phyloP scores from a whole-genome alignment of 805 yeast genomes.

The Metschnikowia chrysomelidarum region DNA sequence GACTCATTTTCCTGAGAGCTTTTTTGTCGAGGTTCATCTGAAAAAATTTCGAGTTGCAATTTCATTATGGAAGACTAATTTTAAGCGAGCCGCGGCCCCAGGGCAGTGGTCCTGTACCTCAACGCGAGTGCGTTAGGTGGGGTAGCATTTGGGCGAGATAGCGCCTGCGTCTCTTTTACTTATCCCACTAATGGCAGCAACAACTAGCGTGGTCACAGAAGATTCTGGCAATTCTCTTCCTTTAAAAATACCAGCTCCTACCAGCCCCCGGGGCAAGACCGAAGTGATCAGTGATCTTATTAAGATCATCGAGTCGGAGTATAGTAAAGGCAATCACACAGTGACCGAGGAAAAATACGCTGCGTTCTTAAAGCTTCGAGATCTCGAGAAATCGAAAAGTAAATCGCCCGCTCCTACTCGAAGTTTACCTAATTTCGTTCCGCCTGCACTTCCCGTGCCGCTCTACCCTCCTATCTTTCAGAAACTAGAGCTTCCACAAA shows the following conservation, averaged over 20 bases:
- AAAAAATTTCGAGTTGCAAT: too few relatives aligned
- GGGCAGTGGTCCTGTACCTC: conserved; percentile 6
- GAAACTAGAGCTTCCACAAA: conserved; percentile 26
- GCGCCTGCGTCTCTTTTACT: background rate
- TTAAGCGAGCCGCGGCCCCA: conserved; percentile 2
- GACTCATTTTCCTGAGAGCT: too few relatives aligned
- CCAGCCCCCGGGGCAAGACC: conserved; percentile 1
- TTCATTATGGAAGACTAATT: too few relatives aligned
- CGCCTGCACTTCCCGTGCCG: conserved; percentile 29
- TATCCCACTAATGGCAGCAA: conserved; percentile 1
- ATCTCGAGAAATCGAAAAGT: conserved; percentile 13
- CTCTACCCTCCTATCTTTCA: conserved; percentile 34
- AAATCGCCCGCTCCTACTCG: background rate
- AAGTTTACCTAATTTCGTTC: background rate
- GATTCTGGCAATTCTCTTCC: too few relatives aligned
- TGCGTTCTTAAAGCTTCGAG: conserved; percentile 28
- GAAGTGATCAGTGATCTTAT: conserved; percentile 10
- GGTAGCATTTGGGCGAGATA: conserved; percentile 1
- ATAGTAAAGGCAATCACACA: conserved; percentile 35
- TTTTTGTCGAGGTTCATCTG: too few relatives aligned
- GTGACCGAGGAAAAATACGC: conserved; percentile 37
- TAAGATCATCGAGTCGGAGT: conserved; percentile 36
- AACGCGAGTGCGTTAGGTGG: conserved; percentile 4
- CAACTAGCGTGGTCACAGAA: conserved; percentile 3
- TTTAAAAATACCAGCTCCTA: too few relatives aligned